Base-by-base conservation (phyloP, 331 rosid species). In the Ulmus americana region DNA sequence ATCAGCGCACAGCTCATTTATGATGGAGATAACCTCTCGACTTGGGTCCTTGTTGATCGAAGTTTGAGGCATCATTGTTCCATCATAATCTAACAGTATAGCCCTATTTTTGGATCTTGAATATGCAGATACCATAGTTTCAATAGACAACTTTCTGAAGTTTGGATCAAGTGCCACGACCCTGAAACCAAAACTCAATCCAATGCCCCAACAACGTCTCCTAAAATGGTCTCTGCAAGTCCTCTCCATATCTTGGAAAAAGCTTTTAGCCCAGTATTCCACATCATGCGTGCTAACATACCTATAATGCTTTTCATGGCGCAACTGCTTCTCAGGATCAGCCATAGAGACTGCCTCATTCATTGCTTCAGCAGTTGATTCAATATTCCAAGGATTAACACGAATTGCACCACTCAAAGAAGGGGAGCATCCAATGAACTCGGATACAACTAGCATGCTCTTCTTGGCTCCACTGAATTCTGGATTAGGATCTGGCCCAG, bases 161-260 rank as follows among this genome's bases (percentile, higher is more conserved):
- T 74, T 81, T 1, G 85, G 85, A 74, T 81, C 85, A 40, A 81
- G 78, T 6, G 85, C 85, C 54, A 81, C 76, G 59, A 81, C 85
- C 66, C 85, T 77, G 67, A 81, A 81, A 13, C 85, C 85, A 38
- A 81, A 81, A 72, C 85, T 75, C 75, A 81, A 65, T 38, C 85
- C 85, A 44, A 81, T 81, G 50, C 85, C 85, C 85, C 85, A 81
- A 61, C 85, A 81, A 9, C 85, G 77, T 70, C 78, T 74, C 67
- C 80, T 67, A 53, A 81, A 81, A 72, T 81, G 85, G 44, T 81
- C 85, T 70, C 56, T 81, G 62, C 85, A 81, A 5, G 85, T 63
- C 46, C 82, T 67, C 48, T 81, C 85, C 82, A 81, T 70, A 64
- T 81, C 85, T 68, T 77, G 82, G 73, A 77, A 81, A 55, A 74